These are phyloP conservation scores for Cyclotella cryptica DNA, from an alignment of 108 stramenopile species.

Conservation along the genomic window DNA sequence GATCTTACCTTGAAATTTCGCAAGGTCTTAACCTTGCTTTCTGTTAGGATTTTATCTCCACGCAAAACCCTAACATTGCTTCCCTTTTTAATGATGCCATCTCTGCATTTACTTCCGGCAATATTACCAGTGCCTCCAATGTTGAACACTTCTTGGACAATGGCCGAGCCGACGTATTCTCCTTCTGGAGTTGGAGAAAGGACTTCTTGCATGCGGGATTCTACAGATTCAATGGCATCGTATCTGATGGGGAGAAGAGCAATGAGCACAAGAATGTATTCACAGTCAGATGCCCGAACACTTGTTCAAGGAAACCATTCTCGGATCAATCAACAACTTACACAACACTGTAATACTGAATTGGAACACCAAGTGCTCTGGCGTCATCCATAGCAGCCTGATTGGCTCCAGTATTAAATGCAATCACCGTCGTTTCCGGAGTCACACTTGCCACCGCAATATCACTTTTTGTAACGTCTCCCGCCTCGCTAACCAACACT, in stretches of 20 bases:
- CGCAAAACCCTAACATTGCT: conserved; percentile 93
- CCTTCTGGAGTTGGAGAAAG: conserved; percentile 94
- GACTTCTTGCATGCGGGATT: conserved; percentile 90
- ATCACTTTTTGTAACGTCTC: conserved; percentile 94
- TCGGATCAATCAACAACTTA: conserved; percentile 39
- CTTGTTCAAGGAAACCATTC: too few species aligned
- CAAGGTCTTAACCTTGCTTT: conserved; percentile 87
- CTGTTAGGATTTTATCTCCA: conserved; percentile 91
- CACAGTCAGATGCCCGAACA: not conserved
- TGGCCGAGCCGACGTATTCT: conserved; percentile 89
- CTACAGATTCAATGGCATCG: conserved; percentile 95
- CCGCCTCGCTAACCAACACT: conserved; percentile 91
- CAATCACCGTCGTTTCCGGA: conserved; percentile 88
- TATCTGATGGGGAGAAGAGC: conserved; percentile 52
- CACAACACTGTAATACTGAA: conserved; percentile 93
- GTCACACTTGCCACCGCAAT: conserved; percentile 93
- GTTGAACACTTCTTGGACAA: conserved; percentile 94
- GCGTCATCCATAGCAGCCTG: conserved; percentile 92
- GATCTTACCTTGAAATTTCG: conserved; percentile 87
- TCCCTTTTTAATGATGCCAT: conserved; percentile 89
- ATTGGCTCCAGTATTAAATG: conserved; percentile 92
- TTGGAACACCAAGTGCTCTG: conserved; percentile 73
- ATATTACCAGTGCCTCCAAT: conserved; percentile 95
- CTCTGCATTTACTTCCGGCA: conserved; percentile 92
- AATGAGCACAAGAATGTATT: not conserved